phyloP scores from a whole-genome alignment of 164 flowering plant species.

The Santalum album region DNA sequence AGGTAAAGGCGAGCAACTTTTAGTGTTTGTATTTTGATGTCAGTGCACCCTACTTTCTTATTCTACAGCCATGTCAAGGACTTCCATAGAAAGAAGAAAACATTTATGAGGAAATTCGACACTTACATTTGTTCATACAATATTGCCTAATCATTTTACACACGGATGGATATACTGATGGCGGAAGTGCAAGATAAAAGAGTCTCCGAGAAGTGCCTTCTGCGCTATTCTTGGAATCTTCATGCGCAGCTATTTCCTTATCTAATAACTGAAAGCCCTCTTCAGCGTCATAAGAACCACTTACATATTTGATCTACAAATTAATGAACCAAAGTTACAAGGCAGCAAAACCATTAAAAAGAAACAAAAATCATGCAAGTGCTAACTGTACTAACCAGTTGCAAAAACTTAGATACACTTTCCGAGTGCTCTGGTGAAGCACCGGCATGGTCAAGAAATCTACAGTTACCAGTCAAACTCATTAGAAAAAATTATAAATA shows the following conservation, averaged over 20 bases:
- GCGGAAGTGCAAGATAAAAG: conserved; percentile 96
- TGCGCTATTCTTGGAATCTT: conserved; percentile 45
- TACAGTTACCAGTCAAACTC: conserved; percentile 21
- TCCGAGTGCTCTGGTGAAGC: conserved; percentile 41
- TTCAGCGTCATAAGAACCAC: conserved; percentile 75
- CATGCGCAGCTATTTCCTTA: conserved; percentile 70
- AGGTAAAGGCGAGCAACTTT: too few relatives aligned
- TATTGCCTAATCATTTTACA: conserved; percentile 72
- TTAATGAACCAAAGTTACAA: conserved; percentile 3
- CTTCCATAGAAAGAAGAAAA: too few relatives aligned
- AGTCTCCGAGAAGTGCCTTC: conserved; percentile 86
- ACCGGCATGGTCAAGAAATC: conserved; percentile 46
- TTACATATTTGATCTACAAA: conserved; percentile 80
- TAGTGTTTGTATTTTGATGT: too few relatives aligned
- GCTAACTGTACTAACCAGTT: conserved; percentile 45
- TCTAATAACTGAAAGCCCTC: conserved; percentile 73
- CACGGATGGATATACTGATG: conserved; percentile 96
- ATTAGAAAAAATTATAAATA: too few relatives aligned
- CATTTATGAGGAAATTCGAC: not conserved
- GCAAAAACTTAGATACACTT: conserved; percentile 55
- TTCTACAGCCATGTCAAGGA: too few relatives aligned
- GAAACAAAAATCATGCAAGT: conserved; percentile 1
- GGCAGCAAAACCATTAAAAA: not conserved
- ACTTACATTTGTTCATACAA: conserved; percentile 79
- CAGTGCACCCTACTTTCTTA: too few relatives aligned